Evolutionary conservation across 2,329 filamentous ascomycete species (phyloP).

Genomic region (Chalaropsis thielavioides): DNA sequence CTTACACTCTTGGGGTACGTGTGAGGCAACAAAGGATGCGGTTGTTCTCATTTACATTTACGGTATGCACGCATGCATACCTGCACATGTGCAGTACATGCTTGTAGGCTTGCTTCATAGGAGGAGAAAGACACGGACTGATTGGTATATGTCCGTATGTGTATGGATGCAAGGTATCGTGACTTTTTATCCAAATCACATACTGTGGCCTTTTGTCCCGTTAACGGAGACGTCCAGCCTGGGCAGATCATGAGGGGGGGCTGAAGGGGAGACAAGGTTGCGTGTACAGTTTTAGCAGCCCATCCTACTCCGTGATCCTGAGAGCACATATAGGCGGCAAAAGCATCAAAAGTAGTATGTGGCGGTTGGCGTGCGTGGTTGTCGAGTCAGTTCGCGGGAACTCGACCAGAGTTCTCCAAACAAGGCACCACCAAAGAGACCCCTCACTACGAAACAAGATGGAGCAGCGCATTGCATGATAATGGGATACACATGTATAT

Average conservation of each 20-base stretch:
- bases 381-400: background rate
- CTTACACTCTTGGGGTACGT: background rate
- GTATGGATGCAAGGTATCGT: background rate
- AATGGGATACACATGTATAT: background rate
- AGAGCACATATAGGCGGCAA: too few relatives aligned
- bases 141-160: background rate
- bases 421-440: background rate
- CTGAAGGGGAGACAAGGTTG: background rate
- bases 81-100: background rate
- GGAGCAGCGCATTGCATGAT: background rate
- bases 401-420: background rate
- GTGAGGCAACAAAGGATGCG: constrained; percentile 2
- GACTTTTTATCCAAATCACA: background rate
- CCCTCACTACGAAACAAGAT: background rate
- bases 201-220: background rate
- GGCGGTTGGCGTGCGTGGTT: background rate
- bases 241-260: background rate
- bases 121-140: too few relatives aligned
- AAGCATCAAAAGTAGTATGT: too few relatives aligned
- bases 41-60: background rate
- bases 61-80: background rate
- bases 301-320: background rate
- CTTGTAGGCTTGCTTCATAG: too few relatives aligned
- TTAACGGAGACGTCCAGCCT: background rate
- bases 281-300: background rate